phyloP scores from a whole-genome alignment of 495 filamentous ascomycete genomes.

The Astrocystis sublimbata region DNA sequence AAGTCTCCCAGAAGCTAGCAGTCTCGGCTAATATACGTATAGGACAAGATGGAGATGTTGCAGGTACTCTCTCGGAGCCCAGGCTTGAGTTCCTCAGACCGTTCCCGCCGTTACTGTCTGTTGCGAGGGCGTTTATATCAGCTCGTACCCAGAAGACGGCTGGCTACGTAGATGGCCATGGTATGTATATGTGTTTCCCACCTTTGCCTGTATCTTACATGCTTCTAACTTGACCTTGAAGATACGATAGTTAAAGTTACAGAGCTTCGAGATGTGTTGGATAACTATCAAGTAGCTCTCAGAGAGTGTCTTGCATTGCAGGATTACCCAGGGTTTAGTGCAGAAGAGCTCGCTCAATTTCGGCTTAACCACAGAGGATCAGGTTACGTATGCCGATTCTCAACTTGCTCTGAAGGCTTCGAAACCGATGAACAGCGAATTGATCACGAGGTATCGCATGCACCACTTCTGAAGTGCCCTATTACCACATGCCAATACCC shows the following conservation, averaged over 20 bases:
- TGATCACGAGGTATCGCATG: background rate
- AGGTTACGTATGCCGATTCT: slow-evolving; percentile 29
- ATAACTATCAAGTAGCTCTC: slow-evolving; percentile 25
- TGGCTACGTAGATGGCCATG: background rate
- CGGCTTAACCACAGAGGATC: slow-evolving; percentile 23
- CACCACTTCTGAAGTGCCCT: slow-evolving; percentile 1
- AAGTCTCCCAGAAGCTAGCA: background rate
- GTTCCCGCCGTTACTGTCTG: background rate
- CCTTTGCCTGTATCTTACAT: background rate
- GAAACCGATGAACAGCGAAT: background rate
- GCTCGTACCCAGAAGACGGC: background rate
- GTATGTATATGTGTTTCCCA: background rate
- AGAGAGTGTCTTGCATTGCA: slow-evolving; percentile 12
- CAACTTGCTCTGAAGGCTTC: background rate
- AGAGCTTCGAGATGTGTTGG: background rate
- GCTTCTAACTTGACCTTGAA: background rate
- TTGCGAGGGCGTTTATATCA: background rate
- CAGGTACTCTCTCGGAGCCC: background rate
- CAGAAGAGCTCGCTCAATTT: slow-evolving; percentile 29
- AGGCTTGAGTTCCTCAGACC: background rate
- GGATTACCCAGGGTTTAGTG: slow-evolving; percentile 13
- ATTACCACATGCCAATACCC: slow-evolving; percentile 1
- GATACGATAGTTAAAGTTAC: background rate
- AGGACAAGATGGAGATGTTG: background rate
- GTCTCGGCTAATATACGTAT: background rate